These are phyloP conservation scores for Lathyrus tuberosus DNA, from an alignment of 306 rosid species.

Conservation along the genomic window DNA sequence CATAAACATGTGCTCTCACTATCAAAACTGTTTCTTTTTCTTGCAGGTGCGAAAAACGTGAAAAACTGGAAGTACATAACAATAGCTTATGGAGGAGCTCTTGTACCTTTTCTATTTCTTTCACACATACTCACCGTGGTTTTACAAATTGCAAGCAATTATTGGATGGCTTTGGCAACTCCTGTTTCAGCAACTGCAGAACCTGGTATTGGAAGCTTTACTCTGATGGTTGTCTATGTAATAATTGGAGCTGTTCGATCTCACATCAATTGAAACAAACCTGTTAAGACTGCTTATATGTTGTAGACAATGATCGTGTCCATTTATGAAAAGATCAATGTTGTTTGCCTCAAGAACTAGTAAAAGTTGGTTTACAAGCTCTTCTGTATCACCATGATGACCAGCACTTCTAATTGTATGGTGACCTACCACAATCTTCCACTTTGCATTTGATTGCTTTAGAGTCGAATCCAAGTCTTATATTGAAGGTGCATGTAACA, in stretches of 20 bases:
- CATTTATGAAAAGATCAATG: conserved; percentile 70
- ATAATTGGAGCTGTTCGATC: too few species aligned
- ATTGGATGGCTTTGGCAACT: conserved; percentile 90
- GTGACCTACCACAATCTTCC: conserved; percentile 85
- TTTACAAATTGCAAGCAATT: conserved; percentile 76
- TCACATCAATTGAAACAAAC: background rate
- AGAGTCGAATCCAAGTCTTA: conserved; percentile 57
- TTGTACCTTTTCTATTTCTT: conserved; percentile 74
- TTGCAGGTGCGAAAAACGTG: conserved; percentile 94
- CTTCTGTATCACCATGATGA: conserved; percentile 58
- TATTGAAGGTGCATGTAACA: conserved; percentile 41
- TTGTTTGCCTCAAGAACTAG: conserved; percentile 66
- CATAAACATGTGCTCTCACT: too few species aligned
- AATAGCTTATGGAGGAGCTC: conserved; percentile 75
- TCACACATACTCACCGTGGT: conserved; percentile 55
- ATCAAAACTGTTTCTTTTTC: too few species aligned
- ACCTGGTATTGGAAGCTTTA: conserved; percentile 45
- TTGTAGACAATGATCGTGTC: conserved; percentile 80
- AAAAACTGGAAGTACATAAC: conserved; percentile 73
- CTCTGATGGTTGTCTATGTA: conserved; percentile 63
- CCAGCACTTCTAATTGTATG: conserved; percentile 68
- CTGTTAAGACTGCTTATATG: conserved; percentile 53
- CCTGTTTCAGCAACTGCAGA: conserved; percentile 60
- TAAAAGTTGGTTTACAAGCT: conserved; percentile 59
- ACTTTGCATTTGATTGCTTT: conserved; percentile 60